phyloP scores from a whole-genome alignment of 768 basidiomycete genomes.

The Rhodosporidiobolus sp. region DNA sequence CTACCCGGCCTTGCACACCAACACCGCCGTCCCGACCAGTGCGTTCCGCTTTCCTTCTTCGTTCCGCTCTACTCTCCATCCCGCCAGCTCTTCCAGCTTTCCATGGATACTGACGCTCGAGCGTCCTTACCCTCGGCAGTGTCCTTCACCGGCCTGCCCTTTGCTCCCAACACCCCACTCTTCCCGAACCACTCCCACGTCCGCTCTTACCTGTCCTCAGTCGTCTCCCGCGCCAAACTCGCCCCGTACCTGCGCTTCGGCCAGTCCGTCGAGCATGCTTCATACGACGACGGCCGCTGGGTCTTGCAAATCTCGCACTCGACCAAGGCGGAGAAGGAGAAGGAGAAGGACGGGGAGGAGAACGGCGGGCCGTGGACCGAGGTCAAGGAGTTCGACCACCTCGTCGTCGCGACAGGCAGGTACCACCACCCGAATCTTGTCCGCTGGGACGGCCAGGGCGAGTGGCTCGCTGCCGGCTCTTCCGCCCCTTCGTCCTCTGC shows the following conservation, averaged over 20 bases:
- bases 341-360: slow-evolving; percentile 39
- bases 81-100: neutral
- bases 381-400: slow-evolving; percentile 54
- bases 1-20: slow-evolving; percentile 59
- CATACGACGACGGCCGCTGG: slow-evolving; percentile 52
- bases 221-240: slow-evolving; percentile 52
- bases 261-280: slow-evolving; percentile 52
- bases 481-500: no score
- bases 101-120: neutral
- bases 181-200: slow-evolving; percentile 56
- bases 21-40: slow-evolving; percentile 58
- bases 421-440: slow-evolving; percentile 58
- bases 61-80: neutral
- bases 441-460: slow-evolving; percentile 55
- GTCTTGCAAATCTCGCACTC: slow-evolving; percentile 30
- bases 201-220: slow-evolving; percentile 55
- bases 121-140: slow-evolving; percentile 40
- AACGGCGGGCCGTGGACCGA: slow-evolving; percentile 25
- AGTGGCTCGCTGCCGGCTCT: slow-evolving; percentile 49
- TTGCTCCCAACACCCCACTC: slow-evolving; percentile 56
- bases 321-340: slow-evolving; percentile 34
- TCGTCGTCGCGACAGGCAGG: slow-evolving; percentile 60
- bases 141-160: slow-evolving; percentile 61
- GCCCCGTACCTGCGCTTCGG: slow-evolving; percentile 52
- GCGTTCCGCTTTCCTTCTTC: neutral